These are phyloP conservation scores for Hypoxylon fragiforme DNA, from an alignment of 495 filamentous ascomycete species.

Conservation along the genomic window DNA sequence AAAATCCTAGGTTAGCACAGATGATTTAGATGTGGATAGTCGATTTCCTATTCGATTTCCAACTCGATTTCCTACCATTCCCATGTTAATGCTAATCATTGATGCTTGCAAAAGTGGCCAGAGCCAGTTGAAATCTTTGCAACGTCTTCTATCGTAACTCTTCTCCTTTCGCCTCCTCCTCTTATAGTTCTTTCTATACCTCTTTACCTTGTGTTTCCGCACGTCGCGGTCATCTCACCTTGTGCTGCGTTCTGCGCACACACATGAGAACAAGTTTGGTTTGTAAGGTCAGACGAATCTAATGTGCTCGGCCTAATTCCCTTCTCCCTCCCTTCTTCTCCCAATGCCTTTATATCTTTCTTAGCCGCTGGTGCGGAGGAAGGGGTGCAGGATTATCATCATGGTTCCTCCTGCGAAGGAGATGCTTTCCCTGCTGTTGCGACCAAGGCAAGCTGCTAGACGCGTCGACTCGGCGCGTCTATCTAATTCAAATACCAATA, in stretches of 20 bases:
- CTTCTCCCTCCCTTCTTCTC: neutral
- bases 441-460: conserved; percentile 42
- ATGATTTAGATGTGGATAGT: conserved; percentile 7
- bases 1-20: conserved; percentile 1
- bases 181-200: too few species aligned
- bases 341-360: conserved; percentile 31
- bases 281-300: neutral
- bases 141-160: conserved; percentile 7
- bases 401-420: conserved; percentile 36
- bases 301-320: conserved; percentile 6
- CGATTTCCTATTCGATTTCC: too few species aligned
- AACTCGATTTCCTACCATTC: too few species aligned
- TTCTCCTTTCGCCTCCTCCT: conserved; percentile 9
- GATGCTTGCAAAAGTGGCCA: too few species aligned
- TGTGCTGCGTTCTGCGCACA: conserved; percentile 17
- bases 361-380: conserved; percentile 23
- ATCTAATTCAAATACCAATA: conserved; percentile 37
- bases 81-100: conserved; percentile 24
- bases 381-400: conserved; percentile 22
- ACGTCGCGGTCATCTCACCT: conserved; percentile 14
- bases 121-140: conserved; percentile 19
- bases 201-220: conserved; percentile 15
- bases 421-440: conserved; percentile 51
- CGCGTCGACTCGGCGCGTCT: conserved; percentile 31
- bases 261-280: conserved; percentile 10